Percentiles rank a stretch among this genome's conserved stretches.
phyloP scores from a whole-genome alignment of 148 eudicot species.

The Rhododendron ferrugineum region DNA sequence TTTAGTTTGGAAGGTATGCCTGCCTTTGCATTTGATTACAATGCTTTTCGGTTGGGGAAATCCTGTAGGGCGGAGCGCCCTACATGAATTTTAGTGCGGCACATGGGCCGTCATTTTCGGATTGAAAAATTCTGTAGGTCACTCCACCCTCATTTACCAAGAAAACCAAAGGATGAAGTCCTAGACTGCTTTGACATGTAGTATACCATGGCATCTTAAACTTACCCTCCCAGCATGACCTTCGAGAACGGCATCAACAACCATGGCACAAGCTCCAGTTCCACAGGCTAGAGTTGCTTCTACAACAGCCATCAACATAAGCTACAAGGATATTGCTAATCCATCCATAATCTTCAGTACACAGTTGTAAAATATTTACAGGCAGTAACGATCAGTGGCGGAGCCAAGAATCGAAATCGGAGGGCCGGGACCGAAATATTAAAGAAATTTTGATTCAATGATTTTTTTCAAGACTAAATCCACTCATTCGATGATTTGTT shows the following conservation, averaged over 20 bases:
- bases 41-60: too few species aligned
- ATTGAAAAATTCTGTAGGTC: too few species aligned
- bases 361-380: neutral
- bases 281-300: conserved; percentile 98
- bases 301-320: conserved; percentile 14
- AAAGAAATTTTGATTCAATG: too few species aligned
- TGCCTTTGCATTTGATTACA: too few species aligned
- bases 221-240: conserved; percentile 80
- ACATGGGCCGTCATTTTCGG: too few species aligned
- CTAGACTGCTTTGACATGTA: neutral
- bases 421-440: too few species aligned
- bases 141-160: neutral
- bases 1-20: too few species aligned
- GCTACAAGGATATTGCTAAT: neutral
- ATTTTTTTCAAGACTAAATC: too few species aligned
- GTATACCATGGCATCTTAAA: neutral
- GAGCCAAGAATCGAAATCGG: too few species aligned
- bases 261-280: conserved; percentile 96
- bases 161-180: neutral
- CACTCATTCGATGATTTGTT: too few species aligned
- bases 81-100: too few species aligned
- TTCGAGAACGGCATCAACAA: conserved; percentile 92
- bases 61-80: too few species aligned
- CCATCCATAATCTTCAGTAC: neutral
- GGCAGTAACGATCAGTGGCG: neutral